phyloP scores from a whole-genome alignment of 176 grass and related monocot genomes.

The Oryza longistaminata region DNA sequence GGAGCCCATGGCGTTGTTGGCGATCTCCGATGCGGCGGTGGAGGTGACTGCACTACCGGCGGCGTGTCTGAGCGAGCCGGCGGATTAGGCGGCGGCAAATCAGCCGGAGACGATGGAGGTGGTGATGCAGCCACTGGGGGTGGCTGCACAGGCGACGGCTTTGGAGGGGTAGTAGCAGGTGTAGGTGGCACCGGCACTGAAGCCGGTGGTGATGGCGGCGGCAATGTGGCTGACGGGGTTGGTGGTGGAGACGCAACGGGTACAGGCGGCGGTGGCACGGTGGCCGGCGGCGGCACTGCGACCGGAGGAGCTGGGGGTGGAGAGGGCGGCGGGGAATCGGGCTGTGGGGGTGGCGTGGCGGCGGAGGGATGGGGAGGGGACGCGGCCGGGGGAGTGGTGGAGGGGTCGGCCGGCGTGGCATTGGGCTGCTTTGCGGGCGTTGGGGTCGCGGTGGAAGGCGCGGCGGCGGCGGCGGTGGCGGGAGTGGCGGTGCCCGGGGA shows the following conservation, averaged over 20 bases:
- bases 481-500: slow-evolving; percentile 40
- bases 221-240: slow-evolving; percentile 31
- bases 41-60: slow-evolving; percentile 40
- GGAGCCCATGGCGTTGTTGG: slow-evolving; percentile 34
- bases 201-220: slow-evolving; percentile 33
- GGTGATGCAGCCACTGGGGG: slow-evolving; percentile 33
- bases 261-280: slow-evolving; percentile 16
- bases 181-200: slow-evolving; percentile 34
- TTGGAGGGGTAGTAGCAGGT: slow-evolving; percentile 26
- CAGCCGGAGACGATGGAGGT: slow-evolving; percentile 28
- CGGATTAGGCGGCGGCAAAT: slow-evolving; percentile 30
- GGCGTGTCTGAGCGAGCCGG: slow-evolving; percentile 35
- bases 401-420: slow-evolving; percentile 57
- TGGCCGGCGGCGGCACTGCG: slow-evolving; percentile 11
- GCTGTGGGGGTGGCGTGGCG: slow-evolving; percentile 26
- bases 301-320: not conserved
- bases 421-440: slow-evolving; percentile 50
- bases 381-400: slow-evolving; percentile 23
- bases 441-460: slow-evolving; percentile 23
- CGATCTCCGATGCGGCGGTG: slow-evolving; percentile 31
- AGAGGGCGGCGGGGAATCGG: slow-evolving; percentile 31
- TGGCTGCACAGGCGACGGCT: slow-evolving; percentile 23
- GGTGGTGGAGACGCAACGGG: slow-evolving; percentile 33
- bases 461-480: not conserved
- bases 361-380: slow-evolving; percentile 44